phyloP scores from a whole-genome alignment of 805 yeast species.

The Candida tibetensis region DNA sequence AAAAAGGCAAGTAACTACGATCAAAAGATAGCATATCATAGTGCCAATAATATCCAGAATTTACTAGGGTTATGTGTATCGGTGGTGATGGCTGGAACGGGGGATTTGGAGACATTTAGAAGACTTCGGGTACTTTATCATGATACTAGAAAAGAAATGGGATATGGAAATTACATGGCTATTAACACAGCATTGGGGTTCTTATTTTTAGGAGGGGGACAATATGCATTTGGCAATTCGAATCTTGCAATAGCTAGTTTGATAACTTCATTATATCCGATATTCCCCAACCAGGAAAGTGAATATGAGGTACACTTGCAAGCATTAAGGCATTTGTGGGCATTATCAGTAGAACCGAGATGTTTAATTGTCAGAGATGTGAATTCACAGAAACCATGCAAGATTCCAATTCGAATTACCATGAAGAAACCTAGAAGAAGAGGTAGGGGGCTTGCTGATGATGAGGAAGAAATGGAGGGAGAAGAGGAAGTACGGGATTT shows the following conservation, averaged over 20 bases:
- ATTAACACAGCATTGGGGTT: constrained; percentile 82
- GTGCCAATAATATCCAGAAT: constrained; percentile 56
- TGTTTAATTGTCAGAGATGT: constrained; percentile 78
- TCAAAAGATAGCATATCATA: constrained; percentile 50
- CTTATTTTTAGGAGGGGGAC: constrained; percentile 89
- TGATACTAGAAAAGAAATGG: constrained; percentile 41
- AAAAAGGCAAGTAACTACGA: constrained; percentile 52
- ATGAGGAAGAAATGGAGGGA: not conserved
- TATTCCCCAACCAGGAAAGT: constrained; percentile 48
- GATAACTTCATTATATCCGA: constrained; percentile 74
- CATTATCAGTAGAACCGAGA: constrained; percentile 73
- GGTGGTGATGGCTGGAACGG: constrained; percentile 84
- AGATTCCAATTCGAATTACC: constrained; percentile 40
- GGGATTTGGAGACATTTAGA: constrained; percentile 76
- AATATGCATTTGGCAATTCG: constrained; percentile 68
- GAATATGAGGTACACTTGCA: constrained; percentile 66
- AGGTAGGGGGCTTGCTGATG: too few species aligned
- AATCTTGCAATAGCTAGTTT: constrained; percentile 66
- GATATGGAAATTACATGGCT: constrained; percentile 74
- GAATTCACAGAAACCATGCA: constrained; percentile 53
- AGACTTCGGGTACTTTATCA: constrained; percentile 71
- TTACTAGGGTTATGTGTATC: constrained; percentile 63
- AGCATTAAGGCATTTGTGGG: constrained; percentile 89
- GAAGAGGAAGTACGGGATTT: constrained; percentile 12
- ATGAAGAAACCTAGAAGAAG: constrained; percentile 37